phyloP scores from a whole-genome alignment of 495 filamentous ascomycete genomes.

The Xanthoparmelia taractica region DNA sequence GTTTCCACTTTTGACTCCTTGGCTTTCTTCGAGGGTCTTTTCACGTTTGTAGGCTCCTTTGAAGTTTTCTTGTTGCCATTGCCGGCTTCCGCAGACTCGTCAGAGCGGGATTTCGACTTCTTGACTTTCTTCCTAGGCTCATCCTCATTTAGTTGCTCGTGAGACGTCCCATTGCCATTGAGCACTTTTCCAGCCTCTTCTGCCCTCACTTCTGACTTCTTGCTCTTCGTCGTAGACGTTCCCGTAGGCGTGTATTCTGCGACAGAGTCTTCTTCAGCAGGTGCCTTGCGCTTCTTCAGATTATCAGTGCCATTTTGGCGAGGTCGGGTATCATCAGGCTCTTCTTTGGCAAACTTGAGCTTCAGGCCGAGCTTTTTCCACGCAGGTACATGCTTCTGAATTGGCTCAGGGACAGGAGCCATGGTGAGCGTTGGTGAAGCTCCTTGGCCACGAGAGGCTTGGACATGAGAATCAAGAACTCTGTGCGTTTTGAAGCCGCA shows the following conservation, averaged over 20 bases:
- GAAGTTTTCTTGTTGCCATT: conserved; percentile 21
- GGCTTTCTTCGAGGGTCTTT: conserved; percentile 14
- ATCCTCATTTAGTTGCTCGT: background rate
- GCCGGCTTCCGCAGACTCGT: background rate
- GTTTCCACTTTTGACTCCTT: conserved; percentile 25
- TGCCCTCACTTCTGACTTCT: background rate
- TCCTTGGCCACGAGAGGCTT: background rate
- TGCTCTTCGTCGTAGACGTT: background rate
- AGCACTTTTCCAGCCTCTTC: background rate
- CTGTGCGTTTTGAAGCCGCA: background rate
- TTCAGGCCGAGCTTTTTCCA: conserved; percentile 74
- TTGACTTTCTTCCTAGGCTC: background rate
- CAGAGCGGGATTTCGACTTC: background rate
- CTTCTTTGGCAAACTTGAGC: conserved; percentile 55
- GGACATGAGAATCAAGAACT: background rate
- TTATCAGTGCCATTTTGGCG: conserved; percentile 4
- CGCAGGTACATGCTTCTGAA: conserved; percentile 51
- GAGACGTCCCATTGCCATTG: background rate
- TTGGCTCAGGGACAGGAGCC: conserved; percentile 23
- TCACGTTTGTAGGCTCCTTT: background rate
- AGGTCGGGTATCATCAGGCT: conserved; percentile 27
- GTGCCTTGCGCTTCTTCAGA: conserved; percentile 12
- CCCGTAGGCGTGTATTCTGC: background rate
- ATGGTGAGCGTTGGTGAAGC: conserved; percentile 15
- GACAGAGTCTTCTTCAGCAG: background rate